Conservation (phyloP, 148 eudicot species). For the Nepenthes gracilis region DNA sequence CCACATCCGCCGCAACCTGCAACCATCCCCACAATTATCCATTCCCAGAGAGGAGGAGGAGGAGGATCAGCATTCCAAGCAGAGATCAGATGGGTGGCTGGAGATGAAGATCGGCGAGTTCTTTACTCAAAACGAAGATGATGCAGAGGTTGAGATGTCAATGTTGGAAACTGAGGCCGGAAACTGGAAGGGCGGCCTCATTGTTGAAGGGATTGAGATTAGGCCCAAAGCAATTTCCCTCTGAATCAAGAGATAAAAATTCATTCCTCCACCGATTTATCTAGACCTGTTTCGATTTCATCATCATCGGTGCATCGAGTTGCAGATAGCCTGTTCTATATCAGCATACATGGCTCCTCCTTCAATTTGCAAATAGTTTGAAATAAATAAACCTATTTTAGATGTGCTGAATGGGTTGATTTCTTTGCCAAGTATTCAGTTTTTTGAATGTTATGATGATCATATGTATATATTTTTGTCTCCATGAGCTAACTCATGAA, state of each 20-base stretch:
- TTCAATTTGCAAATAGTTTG: no score
- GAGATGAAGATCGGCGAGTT: slow-evolving; percentile 52
- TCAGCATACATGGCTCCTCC: no score
- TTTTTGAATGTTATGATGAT: no score
- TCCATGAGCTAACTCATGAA: no score
- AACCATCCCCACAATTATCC: neutral
- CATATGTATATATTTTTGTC: no score
- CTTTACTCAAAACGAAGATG: slow-evolving; percentile 11
- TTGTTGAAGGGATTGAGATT: slow-evolving; percentile 56
- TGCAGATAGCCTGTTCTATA: no score
- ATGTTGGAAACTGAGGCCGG: slow-evolving; percentile 23
- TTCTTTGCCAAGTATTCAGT: no score
- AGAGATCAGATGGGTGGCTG: slow-evolving; percentile 55
- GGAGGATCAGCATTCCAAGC: slow-evolving; percentile 15
- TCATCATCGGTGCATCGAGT: no score
- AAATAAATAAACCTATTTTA: no score
- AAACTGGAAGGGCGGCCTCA: slow-evolving; percentile 36
- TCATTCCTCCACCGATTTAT: no score
- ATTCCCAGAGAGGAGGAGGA: neutral
- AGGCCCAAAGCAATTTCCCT: slow-evolving; percentile 25
- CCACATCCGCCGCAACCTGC: neutral
- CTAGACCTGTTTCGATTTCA: no score
- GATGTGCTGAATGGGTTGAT: no score
- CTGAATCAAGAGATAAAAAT: neutral
- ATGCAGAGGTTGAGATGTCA: slow-evolving; percentile 26